phyloP scores from a whole-genome alignment of 1,284 basidiomycete species.

The Marasmius tenuissimus region DNA sequence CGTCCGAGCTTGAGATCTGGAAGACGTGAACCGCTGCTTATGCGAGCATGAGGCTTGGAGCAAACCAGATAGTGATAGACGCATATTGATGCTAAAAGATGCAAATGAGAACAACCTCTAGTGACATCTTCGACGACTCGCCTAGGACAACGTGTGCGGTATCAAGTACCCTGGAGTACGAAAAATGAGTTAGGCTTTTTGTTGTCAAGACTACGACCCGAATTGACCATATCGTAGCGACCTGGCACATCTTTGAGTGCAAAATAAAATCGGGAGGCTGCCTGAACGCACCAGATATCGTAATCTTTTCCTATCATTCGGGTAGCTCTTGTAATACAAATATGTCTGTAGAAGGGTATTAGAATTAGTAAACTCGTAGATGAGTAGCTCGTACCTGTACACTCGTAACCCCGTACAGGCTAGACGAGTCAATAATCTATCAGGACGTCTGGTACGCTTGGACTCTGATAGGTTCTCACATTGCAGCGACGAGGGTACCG shows the following conservation, averaged over 20 bases:
- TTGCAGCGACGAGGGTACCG: no score
- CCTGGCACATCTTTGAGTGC: slow-evolving; percentile 1
- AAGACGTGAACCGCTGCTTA: not conserved
- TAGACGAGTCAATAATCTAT: no score
- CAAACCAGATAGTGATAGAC: not conserved
- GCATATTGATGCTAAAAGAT: slow-evolving; percentile 34
- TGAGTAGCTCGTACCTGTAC: slow-evolving; percentile 15
- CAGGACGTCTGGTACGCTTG: no score
- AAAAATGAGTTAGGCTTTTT: not conserved
- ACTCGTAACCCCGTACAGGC: slow-evolving; percentile 21
- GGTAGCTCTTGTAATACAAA: slow-evolving; percentile 23
- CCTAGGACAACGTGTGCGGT: slow-evolving; percentile 7
- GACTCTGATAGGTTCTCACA: no score
- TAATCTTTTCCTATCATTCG: slow-evolving; percentile 13
- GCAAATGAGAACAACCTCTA: not conserved
- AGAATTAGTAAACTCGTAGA: not conserved
- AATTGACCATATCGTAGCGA: slow-evolving; percentile 14
- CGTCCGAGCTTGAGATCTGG: not conserved
- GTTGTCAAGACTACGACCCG: not conserved
- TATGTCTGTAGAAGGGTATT: slow-evolving; percentile 13
- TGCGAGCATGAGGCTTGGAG: not conserved
- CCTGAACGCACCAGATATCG: slow-evolving; percentile 16
- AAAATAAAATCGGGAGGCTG: not conserved
- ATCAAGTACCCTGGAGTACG: no score
- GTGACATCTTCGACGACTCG: not conserved